Evolutionary conservation across 2,329 filamentous ascomycete species (phyloP), one percentile per base, ranked within the genome.

Genomic region (Epichloe coenophiala): DNA sequence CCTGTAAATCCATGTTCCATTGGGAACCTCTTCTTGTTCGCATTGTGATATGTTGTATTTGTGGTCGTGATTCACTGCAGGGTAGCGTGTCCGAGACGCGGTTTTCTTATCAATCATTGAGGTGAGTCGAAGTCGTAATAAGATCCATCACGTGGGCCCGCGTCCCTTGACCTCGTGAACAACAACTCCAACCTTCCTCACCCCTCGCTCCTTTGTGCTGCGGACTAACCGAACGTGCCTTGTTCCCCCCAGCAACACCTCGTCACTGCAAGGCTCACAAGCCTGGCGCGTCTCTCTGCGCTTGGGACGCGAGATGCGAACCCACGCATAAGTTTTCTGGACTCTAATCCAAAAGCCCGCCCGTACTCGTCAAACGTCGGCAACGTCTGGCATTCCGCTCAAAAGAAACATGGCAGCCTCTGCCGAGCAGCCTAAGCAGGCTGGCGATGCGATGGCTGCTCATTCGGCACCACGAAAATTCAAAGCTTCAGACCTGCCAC

Each of bases 401-500:
- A 17, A 17, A 17, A 51, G 42, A 41, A 50, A 33, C 33, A 63
- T 63, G 61, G 58, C 62, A 8, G 57, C 60, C 37, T 54, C 63
- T 48, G 45, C 63, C 7, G 54, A 59, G 39, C 51, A 59, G 51
- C 38, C 59, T 11, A 56, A 54, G 7, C 47, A 51, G 27, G 56
- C 59, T 23, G 47, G 51, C 27, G 56, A 63, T 19, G 38, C 45
- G 17, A 43, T 48, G 12, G 44, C 55, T 9, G 40, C 44, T 8
- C 48, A 46, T 7, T 44, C 59, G 5, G 54, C 55, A 27, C 49
- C 58, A 1, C 64, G 67, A 58, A 84, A 80, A 60, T 79, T 84
- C 63, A 88, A 88, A 64, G 78, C 84, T 3, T 83, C 83, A 0
- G 86, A 91, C 58, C 73, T 91, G 17, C 86, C 86, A 2, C 69